Conservation (phyloP, 148 eudicot species). For the Rhododendron simsii region DNA sequence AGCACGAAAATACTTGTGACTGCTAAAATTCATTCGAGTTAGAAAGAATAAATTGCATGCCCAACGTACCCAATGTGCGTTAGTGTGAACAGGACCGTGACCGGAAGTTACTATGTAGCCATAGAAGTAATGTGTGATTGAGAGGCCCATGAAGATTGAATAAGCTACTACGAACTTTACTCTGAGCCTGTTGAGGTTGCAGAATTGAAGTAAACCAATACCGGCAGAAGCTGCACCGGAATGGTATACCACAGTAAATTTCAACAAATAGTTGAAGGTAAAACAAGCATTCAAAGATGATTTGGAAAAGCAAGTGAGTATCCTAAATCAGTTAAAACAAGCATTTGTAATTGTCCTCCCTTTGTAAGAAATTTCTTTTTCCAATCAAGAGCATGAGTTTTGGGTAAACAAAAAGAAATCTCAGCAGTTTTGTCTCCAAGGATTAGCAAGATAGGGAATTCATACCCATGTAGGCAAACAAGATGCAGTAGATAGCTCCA, state of each 20-base stretch:
- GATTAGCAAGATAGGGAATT: not conserved
- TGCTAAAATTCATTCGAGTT: not conserved
- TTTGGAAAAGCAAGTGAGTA: not conserved
- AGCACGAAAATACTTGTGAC: not conserved
- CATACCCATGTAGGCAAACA: constrained; percentile 82
- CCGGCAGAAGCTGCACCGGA: constrained; percentile 68
- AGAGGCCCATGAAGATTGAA: constrained; percentile 84
- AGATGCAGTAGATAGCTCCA: constrained; percentile 81
- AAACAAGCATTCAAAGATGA: not conserved
- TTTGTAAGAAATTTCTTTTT: not conserved
- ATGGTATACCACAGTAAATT: not conserved
- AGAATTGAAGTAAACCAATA: constrained; percentile 72
- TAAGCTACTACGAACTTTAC: constrained; percentile 77
- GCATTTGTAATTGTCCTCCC: not conserved
- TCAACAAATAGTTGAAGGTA: not conserved
- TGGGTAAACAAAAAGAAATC: not conserved
- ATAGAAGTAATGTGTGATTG: constrained; percentile 82
- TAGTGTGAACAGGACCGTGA: constrained; percentile 63
- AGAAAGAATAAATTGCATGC: not conserved
- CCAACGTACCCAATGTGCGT: constrained; percentile 54
- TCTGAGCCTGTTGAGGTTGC: constrained; percentile 93
- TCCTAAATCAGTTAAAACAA: not conserved
- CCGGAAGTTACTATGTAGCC: constrained; percentile 52
- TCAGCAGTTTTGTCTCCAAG: not conserved
- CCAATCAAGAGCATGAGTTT: not conserved